These are phyloP conservation scores for Vachellia collinsii DNA, from an alignment of 306 rosid genomes.

Conservation along the genomic window DNA sequence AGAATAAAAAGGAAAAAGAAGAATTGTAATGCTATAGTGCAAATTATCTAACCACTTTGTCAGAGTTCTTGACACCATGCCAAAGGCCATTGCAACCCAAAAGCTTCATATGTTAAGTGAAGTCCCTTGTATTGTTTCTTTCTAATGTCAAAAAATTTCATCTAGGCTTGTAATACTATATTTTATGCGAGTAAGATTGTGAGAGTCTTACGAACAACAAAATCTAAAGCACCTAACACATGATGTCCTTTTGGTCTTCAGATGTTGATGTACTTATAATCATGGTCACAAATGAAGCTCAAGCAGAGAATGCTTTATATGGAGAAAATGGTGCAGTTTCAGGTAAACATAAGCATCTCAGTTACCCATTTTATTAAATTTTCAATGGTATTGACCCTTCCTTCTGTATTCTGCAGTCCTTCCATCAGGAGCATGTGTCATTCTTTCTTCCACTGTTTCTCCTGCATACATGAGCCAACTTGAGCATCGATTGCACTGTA, in stretches of 20 bases:
- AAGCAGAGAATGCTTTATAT: slow-evolving; percentile 80
- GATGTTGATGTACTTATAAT: slow-evolving; percentile 85
- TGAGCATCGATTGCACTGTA: slow-evolving; percentile 75
- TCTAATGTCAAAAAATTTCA: background rate
- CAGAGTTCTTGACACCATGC: background rate
- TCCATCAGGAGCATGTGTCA: slow-evolving; percentile 77
- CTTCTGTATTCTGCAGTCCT: slow-evolving; percentile 59
- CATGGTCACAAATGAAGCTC: slow-evolving; percentile 91
- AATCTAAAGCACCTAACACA: slow-evolving; percentile 28
- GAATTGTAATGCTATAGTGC: background rate
- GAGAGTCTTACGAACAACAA: slow-evolving; percentile 29
- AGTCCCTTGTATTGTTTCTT: background rate
- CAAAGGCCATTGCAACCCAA: background rate
- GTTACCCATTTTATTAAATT: slow-evolving; percentile 21
- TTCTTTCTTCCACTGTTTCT: slow-evolving; percentile 95
- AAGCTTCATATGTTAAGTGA: slow-evolving; percentile 1
- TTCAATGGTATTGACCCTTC: slow-evolving; percentile 38
- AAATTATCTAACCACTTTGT: background rate
- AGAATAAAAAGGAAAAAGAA: slow-evolving; percentile 23
- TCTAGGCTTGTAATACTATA: slow-evolving; percentile 4
- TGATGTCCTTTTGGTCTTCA: slow-evolving; percentile 40
- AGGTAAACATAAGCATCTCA: slow-evolving; percentile 57
- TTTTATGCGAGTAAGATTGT: slow-evolving; percentile 20
- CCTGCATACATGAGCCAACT: slow-evolving; percentile 88
- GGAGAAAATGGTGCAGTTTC: slow-evolving; percentile 89